Conservation (phyloP, 805 yeast genomes). For the Brettanomyces nanus region DNA sequence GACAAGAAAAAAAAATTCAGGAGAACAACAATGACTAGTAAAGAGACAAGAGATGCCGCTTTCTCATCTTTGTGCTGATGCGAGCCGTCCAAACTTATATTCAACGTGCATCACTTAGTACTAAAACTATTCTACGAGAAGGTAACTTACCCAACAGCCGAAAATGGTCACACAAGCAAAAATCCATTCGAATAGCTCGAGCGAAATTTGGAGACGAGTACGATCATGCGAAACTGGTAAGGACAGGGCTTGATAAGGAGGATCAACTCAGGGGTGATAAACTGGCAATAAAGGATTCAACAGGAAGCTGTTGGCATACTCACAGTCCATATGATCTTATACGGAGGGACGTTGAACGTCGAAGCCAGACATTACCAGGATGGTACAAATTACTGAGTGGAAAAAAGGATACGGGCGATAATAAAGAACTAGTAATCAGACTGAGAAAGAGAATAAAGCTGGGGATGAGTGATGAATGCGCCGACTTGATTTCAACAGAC, state of each 20-base stretch:
- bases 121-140: too few relatives aligned
- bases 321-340: not conserved
- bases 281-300: too few relatives aligned
- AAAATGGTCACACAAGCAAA: not conserved
- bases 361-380: not conserved
- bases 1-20: too few relatives aligned
- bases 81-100: too few relatives aligned
- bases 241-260: not conserved
- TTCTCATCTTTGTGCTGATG: too few relatives aligned
- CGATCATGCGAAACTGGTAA: too few relatives aligned
- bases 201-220: not conserved
- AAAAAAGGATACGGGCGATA: not conserved
- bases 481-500: not conserved
- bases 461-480: not conserved
- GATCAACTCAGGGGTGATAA: too few relatives aligned
- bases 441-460: not conserved
- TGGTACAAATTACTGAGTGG: not conserved
- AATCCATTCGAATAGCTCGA: not conserved
- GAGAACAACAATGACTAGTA: too few relatives aligned
- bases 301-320: not conserved
- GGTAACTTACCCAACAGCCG: not conserved
- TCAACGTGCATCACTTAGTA: too few relatives aligned
- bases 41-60: too few relatives aligned
- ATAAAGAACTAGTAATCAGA: not conserved
- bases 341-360: not conserved